Evolutionary conservation across 768 basidiomycete genomes (phyloP), one percentile per base, ranked within the genome.

Genomic region (Amanita fuliginea): DNA sequence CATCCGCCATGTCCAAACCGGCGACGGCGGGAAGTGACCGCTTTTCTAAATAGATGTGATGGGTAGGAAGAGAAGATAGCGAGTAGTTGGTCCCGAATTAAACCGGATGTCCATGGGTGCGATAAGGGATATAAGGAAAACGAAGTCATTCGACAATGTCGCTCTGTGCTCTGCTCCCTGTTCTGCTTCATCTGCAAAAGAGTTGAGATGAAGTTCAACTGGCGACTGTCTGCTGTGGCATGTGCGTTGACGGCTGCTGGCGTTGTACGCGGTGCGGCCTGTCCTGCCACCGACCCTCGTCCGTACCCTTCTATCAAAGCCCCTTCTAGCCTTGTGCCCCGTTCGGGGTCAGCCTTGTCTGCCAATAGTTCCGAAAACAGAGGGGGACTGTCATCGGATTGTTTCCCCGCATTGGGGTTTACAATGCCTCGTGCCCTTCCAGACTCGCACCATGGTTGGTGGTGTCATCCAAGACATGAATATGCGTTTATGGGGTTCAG

Each of bases 401-500:
- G 69, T 47, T 71, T 71, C 53, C 71, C 69, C 13, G 64, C 67
- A 3, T 46, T 69, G 10, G 68, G 67, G 1, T 85, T 83, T 56
- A 59, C 55, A 8, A 83, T 78, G 77, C 85, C 84, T 3, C 57
- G 61, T 1, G 42, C 57, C 1, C 58, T 74, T 7, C 81, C 82
- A 0, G 49, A 60, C 1, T 72, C 73, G 1, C 49, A 69, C 32
- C 62, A 64, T 8, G 66, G 68, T 46, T 82, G 80, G 80, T 82
- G 84, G 86, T 89, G 86, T 59, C 60, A 74, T 49, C 59, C 65
- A 33, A 63, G 65, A 47, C 77, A 74, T 0, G 86, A 89, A 59
- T 86, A 85, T 55, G 86, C 76, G 0, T 88, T 88, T 59, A 63
- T 87, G 44, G 86, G 84, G 0, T 82, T 88, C 63, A 82, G 82